Conservation (phyloP, 257 asterid genomes). For the Solanum corneliomulleri region DNA sequence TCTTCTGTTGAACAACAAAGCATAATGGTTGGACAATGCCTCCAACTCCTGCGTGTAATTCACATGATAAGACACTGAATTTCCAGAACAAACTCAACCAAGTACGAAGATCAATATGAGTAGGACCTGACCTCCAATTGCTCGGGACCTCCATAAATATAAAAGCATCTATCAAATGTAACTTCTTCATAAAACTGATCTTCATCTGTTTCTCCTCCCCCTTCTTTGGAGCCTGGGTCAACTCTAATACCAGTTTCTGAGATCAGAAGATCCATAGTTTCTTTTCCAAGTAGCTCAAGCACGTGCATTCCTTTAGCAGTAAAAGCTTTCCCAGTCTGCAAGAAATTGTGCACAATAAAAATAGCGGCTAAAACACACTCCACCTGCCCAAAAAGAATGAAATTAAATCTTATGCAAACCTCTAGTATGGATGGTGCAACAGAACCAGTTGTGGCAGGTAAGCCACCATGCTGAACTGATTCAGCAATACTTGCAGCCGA, state of each 20-base stretch:
- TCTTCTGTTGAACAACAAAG: slow-evolving; percentile 68
- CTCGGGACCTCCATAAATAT: slow-evolving; percentile 98
- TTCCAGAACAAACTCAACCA: not conserved
- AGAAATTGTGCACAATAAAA: slow-evolving; percentile 4
- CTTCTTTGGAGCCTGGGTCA: slow-evolving; percentile 24
- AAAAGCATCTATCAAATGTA: slow-evolving; percentile 90
- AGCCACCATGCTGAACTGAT: slow-evolving; percentile 65
- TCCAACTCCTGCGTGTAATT: slow-evolving; percentile 67
- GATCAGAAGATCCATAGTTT: slow-evolving; percentile 85
- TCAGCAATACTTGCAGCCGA: slow-evolving; percentile 66
- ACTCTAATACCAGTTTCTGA: slow-evolving; percentile 75
- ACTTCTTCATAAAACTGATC: slow-evolving; percentile 79
- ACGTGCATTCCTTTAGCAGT: slow-evolving; percentile 87
- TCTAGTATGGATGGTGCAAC: slow-evolving; percentile 71
- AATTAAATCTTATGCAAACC: slow-evolving; percentile 28
- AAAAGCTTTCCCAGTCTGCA: slow-evolving; percentile 78
- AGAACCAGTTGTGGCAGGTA: slow-evolving; percentile 45
- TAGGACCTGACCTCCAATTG: slow-evolving; percentile 67
- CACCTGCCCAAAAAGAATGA: not conserved
- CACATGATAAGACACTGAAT: not conserved
- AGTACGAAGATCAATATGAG: not conserved
- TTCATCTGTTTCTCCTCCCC: slow-evolving; percentile 44
- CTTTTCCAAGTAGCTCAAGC: slow-evolving; percentile 93
- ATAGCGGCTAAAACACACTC: not conserved
- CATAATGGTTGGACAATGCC: slow-evolving; percentile 83